phyloP scores from a whole-genome alignment of 129 eudicot species.

The Tagetes erecta region DNA sequence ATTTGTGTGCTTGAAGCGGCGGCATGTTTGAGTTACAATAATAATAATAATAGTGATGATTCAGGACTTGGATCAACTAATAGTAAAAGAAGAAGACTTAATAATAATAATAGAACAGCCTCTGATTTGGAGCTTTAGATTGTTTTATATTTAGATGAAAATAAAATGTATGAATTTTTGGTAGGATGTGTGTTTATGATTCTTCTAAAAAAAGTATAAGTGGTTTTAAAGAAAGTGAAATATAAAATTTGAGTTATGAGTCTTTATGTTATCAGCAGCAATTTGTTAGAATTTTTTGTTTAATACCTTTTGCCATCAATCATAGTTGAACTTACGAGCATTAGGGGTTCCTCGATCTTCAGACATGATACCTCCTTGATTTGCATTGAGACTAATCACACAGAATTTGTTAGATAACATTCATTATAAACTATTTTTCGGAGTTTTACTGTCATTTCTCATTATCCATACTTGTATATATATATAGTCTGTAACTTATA shows the following conservation, averaged over 20 bases:
- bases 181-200: slow-evolving; percentile 24
- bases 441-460: no score
- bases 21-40: slow-evolving; percentile 57
- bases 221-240: background rate
- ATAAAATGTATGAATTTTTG: slow-evolving; percentile 34
- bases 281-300: no score
- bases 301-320: no score
- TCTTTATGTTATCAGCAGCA: background rate
- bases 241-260: background rate
- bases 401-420: no score
- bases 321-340: no score
- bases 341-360: no score
- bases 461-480: no score
- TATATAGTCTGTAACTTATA: no score
- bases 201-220: background rate
- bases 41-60: slow-evolving; percentile 45
- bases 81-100: slow-evolving; percentile 45
- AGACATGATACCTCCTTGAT: no score
- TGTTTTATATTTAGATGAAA: slow-evolving; percentile 23
- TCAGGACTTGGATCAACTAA: slow-evolving; percentile 38
- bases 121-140: slow-evolving; percentile 35
- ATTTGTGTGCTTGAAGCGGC: slow-evolving; percentile 62
- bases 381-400: no score
- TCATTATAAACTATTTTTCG: no score
- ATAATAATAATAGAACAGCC: slow-evolving; percentile 25